Base-by-base conservation (phyloP, 2,329 filamentous ascomycete genomes). In the Helminthosporium solani region DNA sequence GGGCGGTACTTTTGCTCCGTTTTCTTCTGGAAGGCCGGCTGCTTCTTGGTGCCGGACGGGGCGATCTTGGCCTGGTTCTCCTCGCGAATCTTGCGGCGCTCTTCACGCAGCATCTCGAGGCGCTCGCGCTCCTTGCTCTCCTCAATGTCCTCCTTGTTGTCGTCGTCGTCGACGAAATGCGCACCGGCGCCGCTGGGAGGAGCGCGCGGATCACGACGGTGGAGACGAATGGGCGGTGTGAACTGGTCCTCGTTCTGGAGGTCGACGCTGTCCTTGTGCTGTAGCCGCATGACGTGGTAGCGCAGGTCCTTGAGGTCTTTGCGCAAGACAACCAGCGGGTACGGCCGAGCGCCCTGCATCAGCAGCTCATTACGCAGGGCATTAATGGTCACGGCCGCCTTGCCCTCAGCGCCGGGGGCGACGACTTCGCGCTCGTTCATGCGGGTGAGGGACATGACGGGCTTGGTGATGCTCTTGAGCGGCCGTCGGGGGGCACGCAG, bases 11-110 rank as follows among this genome's bases (percentile, higher is more conserved):
- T 87, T 60, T 90, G 88, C 53, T 90, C 87, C 1, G 85, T 92
- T 63, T 92, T 95, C 70, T 95, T 92, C 66, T 84, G 80, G 43
- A 79, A 79, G 18, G 73, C 74, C 43, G 78, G 77, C 51, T 86
- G 82, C 65, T 87, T 86, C 58, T 86, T 85, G 50, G 85, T 74
- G 20, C 81, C 78, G 1, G 88, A 86, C 0, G 94, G 94, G 0
- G 94, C 94, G 62, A 99, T 97, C 71, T 95, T 90, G 27, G 94
- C 91, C 63, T 92, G 79, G 57, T 96, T 94, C 30, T 89, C 81
- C 15, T 92, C 90, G 16, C 88, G 85, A 65, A 95, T 87, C 20
- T 88, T 88, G 53, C 95, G 89, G 44, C 88, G 85, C 55, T 95
- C 90, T 0, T 86, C 87, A 67, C 88, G 79, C 28, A 76, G 73